Percentiles rank a stretch among this genome's conserved stretches.
Conservation (phyloP, 169 alveolate genomes). For the Eimeria brunetti region DNA sequence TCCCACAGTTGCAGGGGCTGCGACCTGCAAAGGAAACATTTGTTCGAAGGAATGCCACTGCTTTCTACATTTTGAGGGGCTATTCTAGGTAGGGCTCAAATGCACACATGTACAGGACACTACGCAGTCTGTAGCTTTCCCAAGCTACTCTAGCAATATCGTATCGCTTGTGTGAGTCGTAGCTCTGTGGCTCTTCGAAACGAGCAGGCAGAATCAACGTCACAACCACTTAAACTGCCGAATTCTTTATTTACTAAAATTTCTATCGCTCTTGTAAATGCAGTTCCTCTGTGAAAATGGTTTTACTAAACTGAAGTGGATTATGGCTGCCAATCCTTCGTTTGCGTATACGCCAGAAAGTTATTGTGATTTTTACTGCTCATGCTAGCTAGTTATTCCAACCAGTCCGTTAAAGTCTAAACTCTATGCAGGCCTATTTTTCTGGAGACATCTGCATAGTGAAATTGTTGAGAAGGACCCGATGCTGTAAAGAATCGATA, state of each 20-base stretch:
- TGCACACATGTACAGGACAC: neutral
- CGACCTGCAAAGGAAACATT: conserved; percentile 48
- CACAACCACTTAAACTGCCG: neutral
- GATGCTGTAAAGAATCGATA: conserved; percentile 95
- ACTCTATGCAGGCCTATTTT: neutral
- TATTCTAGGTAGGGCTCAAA: neutral
- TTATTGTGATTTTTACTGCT: neutral
- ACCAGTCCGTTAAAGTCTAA: neutral
- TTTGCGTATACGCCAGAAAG: neutral
- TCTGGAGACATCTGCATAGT: neutral
- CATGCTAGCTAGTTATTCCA: neutral
- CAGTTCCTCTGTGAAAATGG: neutral
- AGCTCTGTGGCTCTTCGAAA: neutral
- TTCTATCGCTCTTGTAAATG: neutral
- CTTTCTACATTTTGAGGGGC: neutral
- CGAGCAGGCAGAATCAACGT: neutral
- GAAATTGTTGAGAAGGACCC: conserved; percentile 87
- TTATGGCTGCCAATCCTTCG: neutral
- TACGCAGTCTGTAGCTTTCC: neutral
- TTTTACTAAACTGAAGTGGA: neutral
- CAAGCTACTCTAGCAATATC: neutral
- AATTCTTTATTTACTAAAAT: neutral
- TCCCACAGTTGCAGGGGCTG: conserved; percentile 97
- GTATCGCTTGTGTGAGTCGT: neutral
- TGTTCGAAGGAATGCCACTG: neutral